These are phyloP conservation scores for Eutrema heterophyllum DNA, from an alignment of 345 rosid species.

Conservation along the genomic window DNA sequence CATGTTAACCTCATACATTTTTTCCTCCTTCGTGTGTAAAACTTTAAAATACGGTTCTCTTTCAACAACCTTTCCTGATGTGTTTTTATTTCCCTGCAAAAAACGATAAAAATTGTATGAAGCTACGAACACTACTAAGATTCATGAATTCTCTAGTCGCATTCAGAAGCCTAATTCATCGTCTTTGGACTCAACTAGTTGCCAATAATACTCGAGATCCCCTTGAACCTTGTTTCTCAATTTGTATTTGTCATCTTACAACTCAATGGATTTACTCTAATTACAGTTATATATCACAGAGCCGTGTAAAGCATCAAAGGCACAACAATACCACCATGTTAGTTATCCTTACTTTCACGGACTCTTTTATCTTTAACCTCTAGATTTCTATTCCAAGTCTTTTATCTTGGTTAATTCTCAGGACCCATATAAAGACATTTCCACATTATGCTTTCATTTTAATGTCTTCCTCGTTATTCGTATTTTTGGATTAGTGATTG, in stretches of 20 bases:
- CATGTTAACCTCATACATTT: conserved; percentile 19
- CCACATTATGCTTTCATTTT: neutral
- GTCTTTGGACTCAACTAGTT: neutral
- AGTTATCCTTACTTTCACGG: too few species aligned
- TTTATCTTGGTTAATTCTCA: neutral
- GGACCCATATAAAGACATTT: neutral
- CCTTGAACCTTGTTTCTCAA: neutral
- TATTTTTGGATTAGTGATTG: neutral
- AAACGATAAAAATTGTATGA: neutral
- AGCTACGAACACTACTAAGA: neutral
- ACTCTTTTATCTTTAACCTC: too few species aligned
- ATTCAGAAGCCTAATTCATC: neutral
- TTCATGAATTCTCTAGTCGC: neutral
- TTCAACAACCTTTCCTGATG: neutral
- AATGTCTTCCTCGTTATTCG: neutral
- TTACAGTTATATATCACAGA: neutral
- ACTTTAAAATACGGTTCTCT: neutral
- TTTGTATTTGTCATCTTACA: neutral
- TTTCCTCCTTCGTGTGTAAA: conserved; percentile 9
- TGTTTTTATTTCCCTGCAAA: conserved; percentile 11
- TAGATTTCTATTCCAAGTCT: neutral
- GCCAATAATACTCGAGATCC: neutral
- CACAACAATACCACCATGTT: neutral
- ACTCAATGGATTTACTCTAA: neutral
- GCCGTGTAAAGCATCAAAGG: conserved; percentile 3